Base-by-base conservation (phyloP, 495 filamentous ascomycete genomes). In the Podospora conica region DNA sequence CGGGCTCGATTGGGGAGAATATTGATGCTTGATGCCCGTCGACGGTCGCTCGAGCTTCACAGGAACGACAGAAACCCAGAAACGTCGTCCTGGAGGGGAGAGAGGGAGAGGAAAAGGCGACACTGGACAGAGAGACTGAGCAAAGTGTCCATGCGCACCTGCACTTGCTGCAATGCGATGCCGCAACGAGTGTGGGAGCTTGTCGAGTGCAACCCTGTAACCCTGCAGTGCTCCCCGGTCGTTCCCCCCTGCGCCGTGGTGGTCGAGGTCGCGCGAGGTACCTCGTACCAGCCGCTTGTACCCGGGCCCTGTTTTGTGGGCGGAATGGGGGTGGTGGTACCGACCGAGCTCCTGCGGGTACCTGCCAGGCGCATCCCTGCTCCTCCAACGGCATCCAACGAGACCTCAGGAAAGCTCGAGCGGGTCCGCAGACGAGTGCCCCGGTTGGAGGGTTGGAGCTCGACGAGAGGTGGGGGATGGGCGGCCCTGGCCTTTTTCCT, bases 381-480 rank as follows among this genome's bases (percentile, higher is more conserved):
- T 62, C 65, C 64, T 53, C 57, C 53, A 67, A 60, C 66, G 61
- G 56, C 66, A 66, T 31, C 69, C 69, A 68, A 67, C 60, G 40
- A 70, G 21, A 31, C 27, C 22, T 55, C 24, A 53, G 64, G 27
- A 58, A 57, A 25, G 28, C 22, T 31, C 53, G 15, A 61, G 63
- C 60, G 64, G 64, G 53, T 28, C 63, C 64, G 58, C 63, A 56
- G 62, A 33, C 33, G 55, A 12, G 60, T 66, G 64, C 62, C 59
- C 70, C 60, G 55, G 68, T 58, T 62, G 65, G 55, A 53, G 31
- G 11, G 33, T 18, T 7, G 20, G 48, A 23, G 56, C 25, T 21
- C 20, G 58, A 20, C 15, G 22, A 29, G 28, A 31, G 25, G 64
- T 59, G 33, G 54, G 53, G 62, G 24, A 11, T 31, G 48, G 33